These are phyloP conservation scores for Starmerella vitae DNA, from an alignment of 805 yeast genomes.

Conservation along the genomic window DNA sequence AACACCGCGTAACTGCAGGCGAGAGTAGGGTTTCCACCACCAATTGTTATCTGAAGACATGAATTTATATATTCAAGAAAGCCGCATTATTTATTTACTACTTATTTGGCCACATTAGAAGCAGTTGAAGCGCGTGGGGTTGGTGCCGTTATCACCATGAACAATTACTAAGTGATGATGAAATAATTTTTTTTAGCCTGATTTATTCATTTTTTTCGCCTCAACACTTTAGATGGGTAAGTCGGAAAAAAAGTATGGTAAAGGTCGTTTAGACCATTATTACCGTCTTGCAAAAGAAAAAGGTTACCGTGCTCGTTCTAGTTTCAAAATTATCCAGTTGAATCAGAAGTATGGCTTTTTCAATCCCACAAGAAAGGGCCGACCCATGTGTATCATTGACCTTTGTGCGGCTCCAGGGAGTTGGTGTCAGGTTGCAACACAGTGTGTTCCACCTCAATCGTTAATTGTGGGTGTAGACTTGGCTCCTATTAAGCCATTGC, in stretches of 20 bases:
- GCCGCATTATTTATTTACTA: no score
- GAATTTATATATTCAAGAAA: no score
- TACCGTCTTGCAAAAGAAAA: conserved; percentile 93
- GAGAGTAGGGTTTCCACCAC: no score
- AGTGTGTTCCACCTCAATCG: conserved; percentile 82
- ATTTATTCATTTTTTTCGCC: background rate
- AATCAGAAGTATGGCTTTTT: conserved; percentile 96
- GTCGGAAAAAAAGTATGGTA: conserved; percentile 86
- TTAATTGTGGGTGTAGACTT: conserved; percentile 97
- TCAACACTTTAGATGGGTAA: conserved; percentile 87
- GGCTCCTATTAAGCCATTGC: conserved; percentile 93
- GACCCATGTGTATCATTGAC: conserved; percentile 81
- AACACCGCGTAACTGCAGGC: no score
- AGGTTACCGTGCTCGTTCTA: conserved; percentile 97
- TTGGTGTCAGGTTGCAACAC: conserved; percentile 98
- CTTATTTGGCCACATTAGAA: no score
- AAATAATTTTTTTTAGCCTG: background rate
- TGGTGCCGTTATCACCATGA: no score
- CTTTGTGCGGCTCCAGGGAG: conserved; percentile 99
- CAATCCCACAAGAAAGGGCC: conserved; percentile 56
- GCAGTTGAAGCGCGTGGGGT: no score
- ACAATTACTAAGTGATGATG: no score
- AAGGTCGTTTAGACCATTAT: conserved; percentile 98
- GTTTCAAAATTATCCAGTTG: conserved; percentile 86
- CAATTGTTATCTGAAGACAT: no score